Evolutionary conservation across 176 grass and related monocot genomes (phyloP).

Genomic region (Lolium rigidum): DNA sequence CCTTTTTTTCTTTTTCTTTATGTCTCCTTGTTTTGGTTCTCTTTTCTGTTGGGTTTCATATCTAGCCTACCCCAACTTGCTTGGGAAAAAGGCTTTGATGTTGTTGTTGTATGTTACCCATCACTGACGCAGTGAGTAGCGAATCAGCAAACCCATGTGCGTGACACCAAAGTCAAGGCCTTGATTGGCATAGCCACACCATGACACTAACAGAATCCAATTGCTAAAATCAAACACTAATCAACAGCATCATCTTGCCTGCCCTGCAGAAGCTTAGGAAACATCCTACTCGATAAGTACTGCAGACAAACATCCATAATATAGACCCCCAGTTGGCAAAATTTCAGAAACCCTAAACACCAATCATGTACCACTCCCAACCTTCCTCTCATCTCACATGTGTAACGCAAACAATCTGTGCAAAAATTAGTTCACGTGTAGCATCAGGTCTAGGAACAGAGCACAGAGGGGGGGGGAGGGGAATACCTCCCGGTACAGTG

Average conservation of each 20-base stretch:
- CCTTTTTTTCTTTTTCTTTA: too few relatives aligned
- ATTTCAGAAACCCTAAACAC: neutral
- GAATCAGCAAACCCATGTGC: neutral
- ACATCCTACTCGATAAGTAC: neutral
- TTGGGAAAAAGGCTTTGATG: too few relatives aligned
- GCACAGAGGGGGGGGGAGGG: conserved; percentile 15
- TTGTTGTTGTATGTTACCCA: too few relatives aligned
- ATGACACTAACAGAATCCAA: neutral
- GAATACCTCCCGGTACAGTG: conserved; percentile 67
- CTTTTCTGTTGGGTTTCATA: too few relatives aligned
- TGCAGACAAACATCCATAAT: neutral
- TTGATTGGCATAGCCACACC: neutral
- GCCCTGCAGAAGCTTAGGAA: neutral
- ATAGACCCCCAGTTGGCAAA: neutral
- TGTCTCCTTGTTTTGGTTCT: too few relatives aligned
- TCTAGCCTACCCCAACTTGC: too few relatives aligned
- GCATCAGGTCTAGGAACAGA: neutral
- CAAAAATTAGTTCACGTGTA: neutral
- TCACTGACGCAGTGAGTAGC: neutral
- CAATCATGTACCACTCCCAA: too few relatives aligned
- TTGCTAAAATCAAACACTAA: neutral
- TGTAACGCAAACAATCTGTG: neutral
- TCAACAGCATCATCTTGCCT: neutral
- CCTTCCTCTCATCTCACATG: neutral
- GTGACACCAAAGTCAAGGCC: conserved; percentile 12